Evolutionary conservation across 2,329 filamentous ascomycete genomes (phyloP).

Genomic region (Microcyclospora tardicrescens): DNA sequence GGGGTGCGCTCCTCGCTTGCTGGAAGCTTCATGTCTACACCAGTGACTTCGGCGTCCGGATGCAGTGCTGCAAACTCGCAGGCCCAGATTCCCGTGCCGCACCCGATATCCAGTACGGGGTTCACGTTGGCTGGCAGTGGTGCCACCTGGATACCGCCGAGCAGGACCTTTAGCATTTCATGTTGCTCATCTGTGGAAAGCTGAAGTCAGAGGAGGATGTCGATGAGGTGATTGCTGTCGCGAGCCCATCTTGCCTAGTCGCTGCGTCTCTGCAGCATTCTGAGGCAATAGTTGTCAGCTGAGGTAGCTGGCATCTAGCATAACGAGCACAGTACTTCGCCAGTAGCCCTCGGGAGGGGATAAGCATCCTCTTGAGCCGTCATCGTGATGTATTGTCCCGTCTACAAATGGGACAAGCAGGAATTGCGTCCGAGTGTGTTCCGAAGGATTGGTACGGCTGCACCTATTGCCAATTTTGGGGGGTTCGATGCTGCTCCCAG

Average conservation of each 20-base stretch:
- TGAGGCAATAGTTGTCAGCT: constrained; percentile 7
- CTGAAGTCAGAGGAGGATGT: no score
- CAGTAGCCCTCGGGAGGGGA: no score
- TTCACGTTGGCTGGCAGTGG: not conserved
- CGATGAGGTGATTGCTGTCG: no score
- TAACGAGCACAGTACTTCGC: no score
- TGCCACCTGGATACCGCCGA: not conserved
- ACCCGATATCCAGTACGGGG: not conserved
- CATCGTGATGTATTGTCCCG: no score
- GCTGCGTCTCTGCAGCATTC: constrained; percentile 10
- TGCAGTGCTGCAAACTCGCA: constrained; percentile 3
- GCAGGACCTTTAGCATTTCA: not conserved
- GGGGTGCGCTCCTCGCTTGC: constrained; percentile 1
- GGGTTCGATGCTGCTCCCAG: no score
- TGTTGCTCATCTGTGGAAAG: not conserved
- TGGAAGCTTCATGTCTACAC: constrained; percentile 18
- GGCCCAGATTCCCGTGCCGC: constrained; percentile 12
- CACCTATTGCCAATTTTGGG: no score
- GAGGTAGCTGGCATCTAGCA: no score
- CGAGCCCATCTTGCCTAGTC: constrained; percentile 1
- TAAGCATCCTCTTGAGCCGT: no score
- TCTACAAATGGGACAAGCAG: no score
- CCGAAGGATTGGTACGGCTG: no score
- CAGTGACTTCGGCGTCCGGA: constrained; percentile 19
- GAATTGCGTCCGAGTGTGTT: no score